Evolutionary conservation across 169 alveolate species (phyloP).

Genomic region (Plasmodium vinckei): DNA sequence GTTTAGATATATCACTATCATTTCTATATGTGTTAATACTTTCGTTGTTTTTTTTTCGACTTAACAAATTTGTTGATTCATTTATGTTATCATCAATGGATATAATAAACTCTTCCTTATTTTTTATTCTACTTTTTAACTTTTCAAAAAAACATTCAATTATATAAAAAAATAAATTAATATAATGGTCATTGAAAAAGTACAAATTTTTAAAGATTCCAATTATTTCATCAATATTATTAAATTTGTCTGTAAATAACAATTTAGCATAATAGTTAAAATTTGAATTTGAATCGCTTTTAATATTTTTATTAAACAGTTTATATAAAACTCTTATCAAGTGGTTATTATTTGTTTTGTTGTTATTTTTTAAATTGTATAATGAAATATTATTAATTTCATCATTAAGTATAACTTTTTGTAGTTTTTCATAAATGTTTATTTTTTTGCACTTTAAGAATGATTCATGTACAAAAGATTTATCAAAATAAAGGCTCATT

Average conservation of each 20-base stretch:
- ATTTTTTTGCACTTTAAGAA: constrained; percentile 21
- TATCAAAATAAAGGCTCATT: constrained; percentile 48
- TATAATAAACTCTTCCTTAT: constrained; percentile 31
- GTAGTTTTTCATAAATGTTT: constrained; percentile 56
- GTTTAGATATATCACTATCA: neutral
- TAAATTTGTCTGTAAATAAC: constrained; percentile 52
- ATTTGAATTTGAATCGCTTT: constrained; percentile 44
- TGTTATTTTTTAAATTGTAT: constrained; percentile 23
- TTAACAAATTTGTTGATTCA: neutral
- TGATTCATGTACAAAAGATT: constrained; percentile 37
- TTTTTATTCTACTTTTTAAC: constrained; percentile 22
- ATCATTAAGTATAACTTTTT: constrained; percentile 33
- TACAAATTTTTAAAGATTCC: constrained; percentile 49
- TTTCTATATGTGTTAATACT: neutral
- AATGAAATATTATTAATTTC: constrained; percentile 53
- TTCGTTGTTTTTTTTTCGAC: neutral
- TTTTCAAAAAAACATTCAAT: constrained; percentile 62
- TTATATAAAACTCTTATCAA: constrained; percentile 65
- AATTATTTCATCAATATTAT: constrained; percentile 51
- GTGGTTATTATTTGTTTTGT: constrained; percentile 39
- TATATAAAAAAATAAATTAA: constrained; percentile 56
- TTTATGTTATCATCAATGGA: neutral
- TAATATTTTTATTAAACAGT: constrained; percentile 43
- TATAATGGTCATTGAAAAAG: constrained; percentile 55
- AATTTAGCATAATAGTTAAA: constrained; percentile 59